These are phyloP conservation scores for Papiliotrema terrestris DNA, from an alignment of 1,284 basidiomycete genomes.

Conservation along the genomic window DNA sequence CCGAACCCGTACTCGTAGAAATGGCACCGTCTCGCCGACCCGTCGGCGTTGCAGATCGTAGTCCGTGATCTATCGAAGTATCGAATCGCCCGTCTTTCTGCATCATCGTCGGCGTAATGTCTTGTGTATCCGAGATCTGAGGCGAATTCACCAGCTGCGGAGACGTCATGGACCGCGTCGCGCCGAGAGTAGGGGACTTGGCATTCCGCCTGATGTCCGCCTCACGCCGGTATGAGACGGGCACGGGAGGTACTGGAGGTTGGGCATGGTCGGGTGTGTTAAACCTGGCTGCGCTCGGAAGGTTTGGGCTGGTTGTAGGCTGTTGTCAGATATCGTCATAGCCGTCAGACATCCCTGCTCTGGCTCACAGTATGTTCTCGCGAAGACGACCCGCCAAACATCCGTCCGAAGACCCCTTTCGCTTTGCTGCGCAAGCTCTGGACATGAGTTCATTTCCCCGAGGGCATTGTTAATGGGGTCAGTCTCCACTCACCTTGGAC, in stretches of 20 bases:
- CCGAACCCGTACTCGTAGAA: background rate
- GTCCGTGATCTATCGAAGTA: background rate
- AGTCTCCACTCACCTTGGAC: background rate
- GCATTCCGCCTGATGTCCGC: background rate
- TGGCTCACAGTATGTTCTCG: constrained; percentile 11
- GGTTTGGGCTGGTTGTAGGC: background rate
- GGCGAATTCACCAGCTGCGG: background rate
- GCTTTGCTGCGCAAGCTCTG: constrained; percentile 41
- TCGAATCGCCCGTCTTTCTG: background rate
- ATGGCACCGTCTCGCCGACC: background rate
- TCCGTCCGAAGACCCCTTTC: constrained; percentile 45
- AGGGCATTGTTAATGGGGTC: no score
- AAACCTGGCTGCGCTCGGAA: constrained; percentile 6
- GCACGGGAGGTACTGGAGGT: constrained; percentile 13
- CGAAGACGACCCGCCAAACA: constrained; percentile 36
- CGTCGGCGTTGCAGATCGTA: constrained; percentile 2
- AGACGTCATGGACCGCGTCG: background rate
- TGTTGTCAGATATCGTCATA: background rate
- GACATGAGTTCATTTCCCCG: background rate
- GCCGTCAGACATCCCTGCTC: background rate
- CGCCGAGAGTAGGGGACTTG: background rate
- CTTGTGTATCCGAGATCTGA: no score
- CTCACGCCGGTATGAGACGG: constrained; percentile 2
- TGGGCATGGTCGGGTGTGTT: constrained; percentile 2
- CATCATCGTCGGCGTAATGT: background rate